These are phyloP conservation scores for Neobulgaria alba DNA, from an alignment of 2,329 filamentous ascomycete genomes.

Conservation along the genomic window DNA sequence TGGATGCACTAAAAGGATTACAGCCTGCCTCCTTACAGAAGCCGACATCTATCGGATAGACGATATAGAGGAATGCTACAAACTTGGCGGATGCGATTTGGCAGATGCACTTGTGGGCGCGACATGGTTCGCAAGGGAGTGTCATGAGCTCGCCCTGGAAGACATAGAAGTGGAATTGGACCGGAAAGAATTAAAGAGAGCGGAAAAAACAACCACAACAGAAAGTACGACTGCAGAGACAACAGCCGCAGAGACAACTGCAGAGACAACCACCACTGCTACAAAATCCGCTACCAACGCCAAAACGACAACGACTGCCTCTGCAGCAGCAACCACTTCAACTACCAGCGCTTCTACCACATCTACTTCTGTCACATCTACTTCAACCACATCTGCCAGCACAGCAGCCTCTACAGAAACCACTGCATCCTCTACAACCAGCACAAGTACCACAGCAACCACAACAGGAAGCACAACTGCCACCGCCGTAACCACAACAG, in stretches of 20 bases:
- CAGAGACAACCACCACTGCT: constrained; percentile 1
- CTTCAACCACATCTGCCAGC: constrained; percentile 1
- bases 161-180: constrained; percentile 2
- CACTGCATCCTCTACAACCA: constrained; percentile 5
- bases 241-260: constrained; percentile 2
- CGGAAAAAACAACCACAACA: constrained; percentile 5
- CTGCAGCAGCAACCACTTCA: constrained; percentile 1
- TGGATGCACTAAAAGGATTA: constrained; percentile 13
- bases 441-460: constrained; percentile 2
- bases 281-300: constrained; percentile 5
- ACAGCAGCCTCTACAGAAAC: constrained; percentile 6
- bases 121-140: constrained; percentile 16
- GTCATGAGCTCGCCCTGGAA: constrained; percentile 9
- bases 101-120: constrained; percentile 15
- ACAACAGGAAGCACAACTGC: constrained; percentile 1
- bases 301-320: constrained; percentile 5
- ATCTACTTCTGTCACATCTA: constrained; percentile 2
- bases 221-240: constrained; percentile 4
- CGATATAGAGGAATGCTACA: constrained; percentile 20
- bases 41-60: constrained; percentile 12
- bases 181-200: constrained; percentile 17
- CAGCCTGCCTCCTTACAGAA: constrained; percentile 14
- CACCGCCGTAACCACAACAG: neutral
- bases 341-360: constrained; percentile 5
- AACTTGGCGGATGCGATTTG: constrained; percentile 16